phyloP scores from a whole-genome alignment of 495 filamentous ascomycete genomes.

The Letharia columbiana region DNA sequence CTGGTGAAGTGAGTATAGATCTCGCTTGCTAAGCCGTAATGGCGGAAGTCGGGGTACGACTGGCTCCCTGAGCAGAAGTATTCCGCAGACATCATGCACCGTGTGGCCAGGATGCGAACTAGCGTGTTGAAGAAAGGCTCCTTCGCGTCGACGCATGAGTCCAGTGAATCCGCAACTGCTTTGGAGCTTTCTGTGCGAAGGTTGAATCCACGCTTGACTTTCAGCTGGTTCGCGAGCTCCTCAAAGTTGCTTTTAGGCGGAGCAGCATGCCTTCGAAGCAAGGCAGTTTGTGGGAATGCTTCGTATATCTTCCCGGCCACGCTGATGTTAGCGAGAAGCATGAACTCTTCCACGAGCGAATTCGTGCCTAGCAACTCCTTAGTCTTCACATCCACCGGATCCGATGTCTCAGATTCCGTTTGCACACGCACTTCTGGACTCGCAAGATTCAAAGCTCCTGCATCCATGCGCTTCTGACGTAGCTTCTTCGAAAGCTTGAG shows the following conservation, averaged over 20 bases:
- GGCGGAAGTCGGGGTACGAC: slow-evolving; percentile 84
- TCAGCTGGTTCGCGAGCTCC: slow-evolving; percentile 79
- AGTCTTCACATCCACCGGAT: slow-evolving; percentile 92
- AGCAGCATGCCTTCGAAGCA: slow-evolving; percentile 83
- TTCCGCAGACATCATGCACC: slow-evolving; percentile 98
- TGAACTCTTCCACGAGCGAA: slow-evolving; percentile 97
- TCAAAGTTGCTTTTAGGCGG: slow-evolving; percentile 95
- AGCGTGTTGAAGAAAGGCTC: slow-evolving; percentile 99
- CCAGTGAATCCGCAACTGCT: slow-evolving; percentile 82
- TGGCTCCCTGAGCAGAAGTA: slow-evolving; percentile 95
- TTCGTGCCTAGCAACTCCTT: slow-evolving; percentile 93
- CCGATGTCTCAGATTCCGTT: slow-evolving; percentile 86
- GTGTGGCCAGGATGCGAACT: slow-evolving; percentile 89
- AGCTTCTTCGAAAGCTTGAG: slow-evolving; percentile 87
- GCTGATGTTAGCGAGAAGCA: slow-evolving; percentile 94
- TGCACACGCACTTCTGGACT: slow-evolving; percentile 93
- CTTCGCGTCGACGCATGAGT: slow-evolving; percentile 67
- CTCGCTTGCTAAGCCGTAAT: slow-evolving; percentile 89
- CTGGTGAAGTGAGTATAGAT: slow-evolving; percentile 99
- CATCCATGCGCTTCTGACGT: slow-evolving; percentile 91
- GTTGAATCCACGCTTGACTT: slow-evolving; percentile 69
- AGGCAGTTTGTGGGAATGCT: slow-evolving; percentile 87
- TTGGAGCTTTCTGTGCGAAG: slow-evolving; percentile 77
- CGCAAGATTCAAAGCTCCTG: slow-evolving; percentile 87
- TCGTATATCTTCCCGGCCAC: slow-evolving; percentile 82